A percentile compares a stretch with the other conserved stretches of the same genome.
Conservation (phyloP, 306 rosid species). For the Malus sylvestris region DNA sequence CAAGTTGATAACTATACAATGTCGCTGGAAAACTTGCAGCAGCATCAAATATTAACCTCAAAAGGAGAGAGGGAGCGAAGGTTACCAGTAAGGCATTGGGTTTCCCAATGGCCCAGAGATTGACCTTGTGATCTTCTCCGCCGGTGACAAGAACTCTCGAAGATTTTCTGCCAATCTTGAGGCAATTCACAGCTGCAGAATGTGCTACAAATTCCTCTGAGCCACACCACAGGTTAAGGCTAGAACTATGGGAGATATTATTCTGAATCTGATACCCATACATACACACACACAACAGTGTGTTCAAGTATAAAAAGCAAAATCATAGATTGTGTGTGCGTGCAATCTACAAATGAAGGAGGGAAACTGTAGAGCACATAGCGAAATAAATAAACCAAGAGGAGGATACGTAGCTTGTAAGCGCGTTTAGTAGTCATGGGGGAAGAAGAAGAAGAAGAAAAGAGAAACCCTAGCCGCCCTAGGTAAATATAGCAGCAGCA, state of each 20-base stretch:
- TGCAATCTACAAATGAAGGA: not conserved
- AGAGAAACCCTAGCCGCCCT: conserved; percentile 39
- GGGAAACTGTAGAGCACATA: not conserved
- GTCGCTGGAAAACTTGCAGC: not conserved
- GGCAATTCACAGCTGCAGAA: conserved; percentile 88
- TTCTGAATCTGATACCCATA: not conserved
- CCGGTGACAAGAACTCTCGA: conserved; percentile 97
- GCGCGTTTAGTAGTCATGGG: conserved; percentile 98
- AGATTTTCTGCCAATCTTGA: conserved; percentile 88
- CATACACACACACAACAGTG: not conserved
- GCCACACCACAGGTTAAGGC: conserved; percentile 52
- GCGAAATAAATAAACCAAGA: not conserved
- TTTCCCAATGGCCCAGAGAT: conserved; percentile 99
- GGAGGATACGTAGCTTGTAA: conserved; percentile 98
- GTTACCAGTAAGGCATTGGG: conserved; percentile 94
- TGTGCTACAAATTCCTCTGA: conserved; percentile 99
- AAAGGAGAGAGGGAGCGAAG: not conserved
- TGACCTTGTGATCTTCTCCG: conserved; percentile 98
- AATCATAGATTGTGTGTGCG: not conserved
- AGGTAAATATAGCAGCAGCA: not conserved
- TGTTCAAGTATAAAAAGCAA: not conserved
- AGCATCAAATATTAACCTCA: not conserved
- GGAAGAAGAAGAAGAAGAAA: not conserved
- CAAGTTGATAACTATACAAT: not conserved
- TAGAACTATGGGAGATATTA: not conserved